Evolutionary conservation across 805 yeast species (phyloP).

Genomic region (Metschnikowia peoriensis): DNA sequence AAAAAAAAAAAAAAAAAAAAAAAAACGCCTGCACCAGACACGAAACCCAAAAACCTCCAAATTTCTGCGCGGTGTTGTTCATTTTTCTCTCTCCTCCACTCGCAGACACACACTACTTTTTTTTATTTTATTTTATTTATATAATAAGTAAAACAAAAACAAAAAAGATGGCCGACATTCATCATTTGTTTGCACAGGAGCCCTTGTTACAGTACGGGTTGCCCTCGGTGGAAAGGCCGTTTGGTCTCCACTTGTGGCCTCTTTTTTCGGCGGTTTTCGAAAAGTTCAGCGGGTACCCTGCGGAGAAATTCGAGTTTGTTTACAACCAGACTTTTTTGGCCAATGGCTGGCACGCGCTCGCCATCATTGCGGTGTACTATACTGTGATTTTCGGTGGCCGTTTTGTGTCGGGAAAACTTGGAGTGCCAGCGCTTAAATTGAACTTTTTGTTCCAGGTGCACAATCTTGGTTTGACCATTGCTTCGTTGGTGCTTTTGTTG

Average conservation of each 20-base stretch:
- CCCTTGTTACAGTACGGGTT: constrained; percentile 26
- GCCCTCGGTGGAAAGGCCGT: constrained; percentile 47
- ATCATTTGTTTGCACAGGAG: constrained; percentile 12
- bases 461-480: constrained; percentile 68
- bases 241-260: constrained; percentile 67
- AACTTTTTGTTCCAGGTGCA: constrained; percentile 80
- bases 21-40: constrained; percentile 3
- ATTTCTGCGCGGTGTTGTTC: too few species aligned
- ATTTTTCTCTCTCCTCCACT: too few species aligned
- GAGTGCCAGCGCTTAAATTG: constrained; percentile 67
- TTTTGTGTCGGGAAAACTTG: constrained; percentile 48
- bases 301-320: constrained; percentile 64
- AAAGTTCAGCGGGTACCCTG: constrained; percentile 51
- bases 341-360: constrained; percentile 53
- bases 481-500: constrained; percentile 63
- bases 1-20: not conserved
- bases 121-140: too few species aligned
- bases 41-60: not conserved
- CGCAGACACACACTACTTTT: too few species aligned
- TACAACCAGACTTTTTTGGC: constrained; percentile 68
- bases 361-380: constrained; percentile 41
- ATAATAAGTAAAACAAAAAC: too few species aligned
- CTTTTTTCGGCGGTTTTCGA: constrained; percentile 52
- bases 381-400: constrained; percentile 67
- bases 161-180: constrained; percentile 10